Evolutionary conservation across 371 early-diverging fungal species (phyloP), one percentile per base, ranked within the genome.

Genomic region (Mucor racemosus): DNA sequence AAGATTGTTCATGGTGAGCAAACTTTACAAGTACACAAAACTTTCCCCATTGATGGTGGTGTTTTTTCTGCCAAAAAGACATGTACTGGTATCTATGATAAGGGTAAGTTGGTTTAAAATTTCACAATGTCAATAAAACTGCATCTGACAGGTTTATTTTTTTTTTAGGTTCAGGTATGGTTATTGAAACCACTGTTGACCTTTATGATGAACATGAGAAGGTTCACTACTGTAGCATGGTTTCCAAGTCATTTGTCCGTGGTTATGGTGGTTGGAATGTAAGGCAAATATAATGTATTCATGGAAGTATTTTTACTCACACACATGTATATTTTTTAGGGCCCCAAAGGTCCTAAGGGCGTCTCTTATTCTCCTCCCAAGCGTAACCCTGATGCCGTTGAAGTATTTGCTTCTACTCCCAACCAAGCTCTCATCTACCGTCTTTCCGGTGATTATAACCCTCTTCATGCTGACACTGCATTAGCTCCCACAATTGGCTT

Each of bases 1-100:
- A 81, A 79, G 36, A 85, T 93, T 39, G 89, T 93, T 0, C 91
- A 93, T 65, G 93, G 93, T 48, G 93, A 91, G 65, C 92, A 91
- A 66, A 73, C 79, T 46, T 71, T 89, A 41, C 86, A 90, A 65
- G 68, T 91, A 35, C 64, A 86, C 53, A 81, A 76, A 9, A 88
- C 86, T 8, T 71, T 90, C 62, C 93, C 93, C 36, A 66, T 71
- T 3, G 76, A 82, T 1, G 84, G 84, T 35, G 92, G 91, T 38
- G 65, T 68, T 33, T 90, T 91, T 66, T 74, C 72, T n/a, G 60
- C 87, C 3, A 71, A 80, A 44, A 85, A 82, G 54, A 84, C 79
- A 0, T 78, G 84, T 61, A 83, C 80, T 10, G 87, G 88, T 60
- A 77, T 89, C 4, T 88, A 83, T 62, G 88, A 86, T 62, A 84